Conservation (phyloP, 2,329 filamentous ascomycete species). For the Cryoendolithus antarcticus region DNA sequence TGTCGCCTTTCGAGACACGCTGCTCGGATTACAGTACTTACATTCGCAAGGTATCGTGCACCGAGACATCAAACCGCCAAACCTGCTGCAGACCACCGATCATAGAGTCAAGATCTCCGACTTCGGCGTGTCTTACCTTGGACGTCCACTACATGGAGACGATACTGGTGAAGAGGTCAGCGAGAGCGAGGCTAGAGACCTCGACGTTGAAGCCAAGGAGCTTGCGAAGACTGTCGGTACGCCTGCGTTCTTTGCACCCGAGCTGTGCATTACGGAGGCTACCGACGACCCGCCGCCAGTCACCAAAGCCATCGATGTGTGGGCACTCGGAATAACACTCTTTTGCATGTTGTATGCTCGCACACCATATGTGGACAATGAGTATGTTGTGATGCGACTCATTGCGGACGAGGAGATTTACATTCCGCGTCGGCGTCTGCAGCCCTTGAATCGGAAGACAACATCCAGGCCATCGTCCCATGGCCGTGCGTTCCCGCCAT, state of each 20-base stretch:
- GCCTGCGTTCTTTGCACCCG: constrained; percentile 92
- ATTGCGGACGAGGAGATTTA: constrained; percentile 91
- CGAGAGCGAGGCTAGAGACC: constrained; percentile 67
- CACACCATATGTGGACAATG: constrained; percentile 85
- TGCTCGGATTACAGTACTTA: constrained; percentile 85
- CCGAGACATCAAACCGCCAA: constrained; percentile 51
- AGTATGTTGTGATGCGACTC: constrained; percentile 80
- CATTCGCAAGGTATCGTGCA: constrained; percentile 41
- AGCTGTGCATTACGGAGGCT: constrained; percentile 80
- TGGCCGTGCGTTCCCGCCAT: constrained; percentile 30
- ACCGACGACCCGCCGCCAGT: constrained; percentile 57
- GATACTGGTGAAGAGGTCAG: constrained; percentile 52
- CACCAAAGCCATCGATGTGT: constrained; percentile 89
- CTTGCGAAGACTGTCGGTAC: constrained; percentile 97
- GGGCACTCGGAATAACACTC: constrained; percentile 90
- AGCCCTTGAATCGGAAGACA: constrained; percentile 46
- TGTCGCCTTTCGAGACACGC: constrained; percentile 78
- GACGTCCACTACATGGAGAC: constrained; percentile 64
- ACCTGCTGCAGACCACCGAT: constrained; percentile 74
- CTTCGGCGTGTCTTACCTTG: constrained; percentile 96
- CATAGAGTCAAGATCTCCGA: constrained; percentile 94
- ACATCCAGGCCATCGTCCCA: constrained; percentile 34
- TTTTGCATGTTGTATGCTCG: constrained; percentile 93
- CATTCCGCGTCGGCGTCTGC: constrained; percentile 70
- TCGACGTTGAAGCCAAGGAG: constrained; percentile 77